phyloP scores from a whole-genome alignment of 2,329 filamentous ascomycete species.

The Eutypa lata region DNA sequence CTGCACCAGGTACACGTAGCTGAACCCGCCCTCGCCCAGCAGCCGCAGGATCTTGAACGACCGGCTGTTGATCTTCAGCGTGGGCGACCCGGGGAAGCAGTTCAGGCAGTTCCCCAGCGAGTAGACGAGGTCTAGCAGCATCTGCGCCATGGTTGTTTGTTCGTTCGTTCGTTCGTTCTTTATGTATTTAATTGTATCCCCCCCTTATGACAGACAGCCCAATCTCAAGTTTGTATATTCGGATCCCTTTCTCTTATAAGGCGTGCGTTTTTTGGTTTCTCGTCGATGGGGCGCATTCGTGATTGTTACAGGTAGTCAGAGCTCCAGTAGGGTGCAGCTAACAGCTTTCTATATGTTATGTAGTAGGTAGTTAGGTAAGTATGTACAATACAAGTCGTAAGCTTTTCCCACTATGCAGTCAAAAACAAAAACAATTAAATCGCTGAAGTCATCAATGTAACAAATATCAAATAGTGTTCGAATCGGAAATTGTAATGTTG shows the following conservation, averaged over 20 bases:
- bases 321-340: neutral
- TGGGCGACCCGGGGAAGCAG: constrained; percentile 92
- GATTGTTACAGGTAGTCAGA: neutral
- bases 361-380: no score
- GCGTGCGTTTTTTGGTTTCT: no score
- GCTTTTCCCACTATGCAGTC: no score
- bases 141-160: constrained; percentile 64
- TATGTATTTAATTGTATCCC: no score
- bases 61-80: constrained; percentile 89
- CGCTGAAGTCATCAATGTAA: constrained; percentile 3
- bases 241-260: no score
- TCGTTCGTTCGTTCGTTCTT: neutral
- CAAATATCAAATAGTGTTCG: constrained; percentile 8
- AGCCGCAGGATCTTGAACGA: constrained; percentile 95
- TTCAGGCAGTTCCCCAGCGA: constrained; percentile 92
- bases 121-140: constrained; percentile 84
- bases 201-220: neutral
- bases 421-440: neutral
- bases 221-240: no score
- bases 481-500: constrained; percentile 4
- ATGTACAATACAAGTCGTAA: no score
- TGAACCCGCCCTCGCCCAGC: constrained; percentile 96
- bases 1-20: constrained; percentile 97
- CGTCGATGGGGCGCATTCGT: neutral
- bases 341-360: no score